Percentiles rank a stretch among this genome's conserved stretches.
Conservation (phyloP, 148 eudicot genomes). For the Vaccinium corymbosum region DNA sequence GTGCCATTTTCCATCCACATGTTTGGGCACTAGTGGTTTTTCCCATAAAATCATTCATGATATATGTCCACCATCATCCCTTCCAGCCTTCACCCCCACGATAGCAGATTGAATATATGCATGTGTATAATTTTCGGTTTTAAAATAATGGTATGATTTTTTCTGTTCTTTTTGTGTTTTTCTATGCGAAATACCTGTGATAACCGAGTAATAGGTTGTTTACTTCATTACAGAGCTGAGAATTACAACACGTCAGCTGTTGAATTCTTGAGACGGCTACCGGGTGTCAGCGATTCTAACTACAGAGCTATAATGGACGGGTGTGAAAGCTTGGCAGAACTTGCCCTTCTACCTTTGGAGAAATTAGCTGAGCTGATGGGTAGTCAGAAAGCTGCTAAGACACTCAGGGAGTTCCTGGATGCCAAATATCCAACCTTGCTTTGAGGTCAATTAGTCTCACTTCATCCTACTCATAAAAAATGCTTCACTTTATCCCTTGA, state of each 20-base stretch:
- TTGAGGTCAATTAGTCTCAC: constrained; percentile 19
- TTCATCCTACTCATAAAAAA: not conserved
- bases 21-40: not conserved
- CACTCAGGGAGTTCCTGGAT: constrained; percentile 89
- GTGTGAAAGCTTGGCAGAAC: constrained; percentile 74
- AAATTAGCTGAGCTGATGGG: constrained; percentile 86
- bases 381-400: constrained; percentile 84
- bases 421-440: constrained; percentile 95
- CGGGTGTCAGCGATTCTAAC: constrained; percentile 93
- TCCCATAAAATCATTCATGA: too few relatives aligned
- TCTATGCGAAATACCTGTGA: not conserved
- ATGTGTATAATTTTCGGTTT: not conserved
- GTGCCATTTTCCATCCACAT: not conserved
- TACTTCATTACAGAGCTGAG: constrained; percentile 64
- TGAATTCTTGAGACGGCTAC: constrained; percentile 89
- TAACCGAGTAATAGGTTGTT: not conserved
- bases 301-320: constrained; percentile 87
- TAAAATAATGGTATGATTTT: not conserved
- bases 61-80: too few relatives aligned
- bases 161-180: not conserved
- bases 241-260: constrained; percentile 94
- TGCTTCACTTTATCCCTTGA: not conserved
- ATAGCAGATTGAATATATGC: not conserved
- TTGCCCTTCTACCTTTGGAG: constrained; percentile 78
- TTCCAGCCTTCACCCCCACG: not conserved